Percentiles rank a stretch among this genome's conserved stretches.
Conservation (phyloP, 495 filamentous ascomycete species). For the Ascodesmis nigricans region DNA sequence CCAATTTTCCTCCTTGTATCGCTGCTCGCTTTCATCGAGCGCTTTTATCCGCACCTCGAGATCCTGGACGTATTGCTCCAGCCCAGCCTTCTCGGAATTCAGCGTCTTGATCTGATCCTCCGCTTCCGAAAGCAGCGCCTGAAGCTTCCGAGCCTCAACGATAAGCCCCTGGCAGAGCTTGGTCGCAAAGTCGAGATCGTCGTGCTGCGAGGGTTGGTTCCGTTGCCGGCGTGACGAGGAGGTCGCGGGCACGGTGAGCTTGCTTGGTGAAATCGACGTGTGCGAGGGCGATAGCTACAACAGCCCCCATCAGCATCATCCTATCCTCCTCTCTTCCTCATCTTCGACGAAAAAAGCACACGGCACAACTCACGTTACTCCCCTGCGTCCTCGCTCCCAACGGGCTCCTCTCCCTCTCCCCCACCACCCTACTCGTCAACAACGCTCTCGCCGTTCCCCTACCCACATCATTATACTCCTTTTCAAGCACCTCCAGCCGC, state of each 20-base stretch:
- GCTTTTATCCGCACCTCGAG: slow-evolving; percentile 54
- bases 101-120: slow-evolving; percentile 63
- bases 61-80: slow-evolving; percentile 63
- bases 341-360: neutral
- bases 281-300: slow-evolving; percentile 23
- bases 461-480: slow-evolving; percentile 87
- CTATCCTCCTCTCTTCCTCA: neutral
- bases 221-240: slow-evolving; percentile 54
- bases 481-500: slow-evolving; percentile 69
- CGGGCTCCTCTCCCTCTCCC: slow-evolving; percentile 31
- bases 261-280: slow-evolving; percentile 71
- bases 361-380: slow-evolving; percentile 24
- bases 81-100: slow-evolving; percentile 46
- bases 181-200: slow-evolving; percentile 90
- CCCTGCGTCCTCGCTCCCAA: slow-evolving; percentile 40
- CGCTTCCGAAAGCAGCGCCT: slow-evolving; percentile 58
- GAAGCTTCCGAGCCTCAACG: slow-evolving; percentile 69
- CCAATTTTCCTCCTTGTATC: slow-evolving; percentile 97
- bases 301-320: neutral
- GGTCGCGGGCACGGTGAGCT: slow-evolving; percentile 67
- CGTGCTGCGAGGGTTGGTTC: slow-evolving; percentile 67
- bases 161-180: slow-evolving; percentile 85
- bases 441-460: slow-evolving; percentile 75
- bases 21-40: slow-evolving; percentile 79
- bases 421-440: slow-evolving; percentile 58